Evolutionary conservation across 805 yeast genomes (phyloP).

Genomic region (Cyberlindnera xylosilytica): DNA sequence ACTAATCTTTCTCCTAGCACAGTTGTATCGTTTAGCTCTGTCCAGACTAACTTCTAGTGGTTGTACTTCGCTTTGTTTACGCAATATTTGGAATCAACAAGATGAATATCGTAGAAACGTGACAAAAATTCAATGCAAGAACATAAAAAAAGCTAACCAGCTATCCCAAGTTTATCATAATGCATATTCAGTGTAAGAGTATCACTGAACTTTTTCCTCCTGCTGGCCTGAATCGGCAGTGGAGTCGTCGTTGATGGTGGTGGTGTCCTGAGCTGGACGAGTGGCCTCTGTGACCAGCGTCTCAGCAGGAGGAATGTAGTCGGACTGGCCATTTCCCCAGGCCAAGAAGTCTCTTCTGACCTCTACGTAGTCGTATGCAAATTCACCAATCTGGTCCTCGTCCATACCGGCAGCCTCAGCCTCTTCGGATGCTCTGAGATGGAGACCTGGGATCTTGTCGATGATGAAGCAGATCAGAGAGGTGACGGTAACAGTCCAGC

Average conservation of each 20-base stretch:
- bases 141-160: too few species aligned
- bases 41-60: too few species aligned
- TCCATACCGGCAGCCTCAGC: slow-evolving; percentile 91
- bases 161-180: too few species aligned
- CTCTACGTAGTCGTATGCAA: slow-evolving; percentile 98
- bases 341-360: slow-evolving; percentile 84
- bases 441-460: slow-evolving; percentile 76
- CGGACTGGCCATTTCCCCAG: slow-evolving; percentile 33
- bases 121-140: too few species aligned
- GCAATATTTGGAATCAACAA: too few species aligned
- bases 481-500: slow-evolving; percentile 75
- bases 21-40: too few species aligned
- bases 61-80: too few species aligned
- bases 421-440: slow-evolving; percentile 75
- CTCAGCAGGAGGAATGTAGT: slow-evolving; percentile 2
- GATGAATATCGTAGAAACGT: too few species aligned
- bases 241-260: neutral
- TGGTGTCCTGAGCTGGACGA: neutral
- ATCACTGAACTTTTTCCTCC: neutral
- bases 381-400: slow-evolving; percentile 96
- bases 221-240: neutral
- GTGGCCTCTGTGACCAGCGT: neutral
- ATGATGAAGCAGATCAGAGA: slow-evolving; percentile 70
- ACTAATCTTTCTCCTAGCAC: too few species aligned
- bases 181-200: too few species aligned